Evolutionary conservation across 2,329 filamentous ascomycete species (phyloP), one percentile per base, ranked within the genome.

Genomic region (Microdochium nivale): DNA sequence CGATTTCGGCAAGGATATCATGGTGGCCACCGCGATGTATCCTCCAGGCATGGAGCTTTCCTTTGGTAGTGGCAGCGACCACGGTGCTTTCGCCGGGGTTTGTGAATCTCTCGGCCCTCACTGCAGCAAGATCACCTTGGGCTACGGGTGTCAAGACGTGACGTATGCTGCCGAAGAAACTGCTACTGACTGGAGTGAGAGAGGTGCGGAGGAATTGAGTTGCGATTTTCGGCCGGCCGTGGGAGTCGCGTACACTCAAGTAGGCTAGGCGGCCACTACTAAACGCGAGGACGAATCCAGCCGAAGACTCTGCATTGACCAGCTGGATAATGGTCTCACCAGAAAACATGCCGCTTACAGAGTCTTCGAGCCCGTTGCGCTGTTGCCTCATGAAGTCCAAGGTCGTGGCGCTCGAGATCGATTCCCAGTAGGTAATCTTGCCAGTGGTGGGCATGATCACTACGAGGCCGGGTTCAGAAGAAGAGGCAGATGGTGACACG

Each of bases 351-450:
- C 87, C 86, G 2, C 81, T 76, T 55, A 96, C 82, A 2, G 74
- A 73, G 47, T 88, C 83, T 62, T 95, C 89, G 16, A 95, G 81
- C 16, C 88, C 88, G 57, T 84, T 86, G 57, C 87, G 84, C 62
- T 88, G 87, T 64, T 95, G 87, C 57, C 87, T 86, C 62, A 92
- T 88, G 40, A 95, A 81, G 56, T 88, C 88, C 51, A 95, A 78
- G 1, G 89, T 90, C 37, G 90, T 88, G 10, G 90, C 90, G 66
- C 84, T 90, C 52, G 92, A 90, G 56, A 97, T 88, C 37, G 90
- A 95, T 66, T 97, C 94, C 90, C 94, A 97, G 67, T 94, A 97
- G 46, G 89, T 85, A 50, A 97, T 83, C 67, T 86, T 91, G 50
- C 94, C 94, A 48, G 79, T 90, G 19, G 81, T 81, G 13, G 92